Evolutionary conservation across 2,329 filamentous ascomycete genomes (phyloP).

Genomic region (Fusarium pseudocircinatum): DNA sequence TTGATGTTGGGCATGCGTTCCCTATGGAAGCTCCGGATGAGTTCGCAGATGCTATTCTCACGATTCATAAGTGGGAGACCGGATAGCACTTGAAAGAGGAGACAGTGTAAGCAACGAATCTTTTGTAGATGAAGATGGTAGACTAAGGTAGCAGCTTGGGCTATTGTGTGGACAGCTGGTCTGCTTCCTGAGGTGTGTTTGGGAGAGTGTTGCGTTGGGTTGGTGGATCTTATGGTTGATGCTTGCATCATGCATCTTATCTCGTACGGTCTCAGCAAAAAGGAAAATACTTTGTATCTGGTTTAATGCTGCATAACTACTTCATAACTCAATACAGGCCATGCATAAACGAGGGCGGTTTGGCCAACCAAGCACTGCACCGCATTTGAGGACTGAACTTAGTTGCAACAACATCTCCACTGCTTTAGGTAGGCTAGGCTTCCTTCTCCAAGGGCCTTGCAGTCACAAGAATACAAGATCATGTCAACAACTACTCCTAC

Average conservation of each 20-base stretch:
- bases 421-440: neutral
- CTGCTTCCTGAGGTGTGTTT: neutral
- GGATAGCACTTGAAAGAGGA: neutral
- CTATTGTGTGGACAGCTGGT: neutral
- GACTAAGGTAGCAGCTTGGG: neutral
- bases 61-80: neutral
- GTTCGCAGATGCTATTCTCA: neutral
- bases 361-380: neutral
- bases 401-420: no score
- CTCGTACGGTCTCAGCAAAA: no score
- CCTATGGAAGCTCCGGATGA: conserved; percentile 6
- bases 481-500: accelerated
- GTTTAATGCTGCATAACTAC: no score
- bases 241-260: neutral
- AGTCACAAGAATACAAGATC: neutral
- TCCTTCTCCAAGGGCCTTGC: neutral
- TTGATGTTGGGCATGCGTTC: conserved; percentile 7
- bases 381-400: no score
- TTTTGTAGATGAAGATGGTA: neutral
- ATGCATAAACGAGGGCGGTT: neutral
- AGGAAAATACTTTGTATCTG: no score
- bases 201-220: neutral
- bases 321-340: neutral
- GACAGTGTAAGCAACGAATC: neutral
- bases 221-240: neutral